Evolutionary conservation across 257 asterid genomes (phyloP).

Genomic region (Solanum virginianum): DNA sequence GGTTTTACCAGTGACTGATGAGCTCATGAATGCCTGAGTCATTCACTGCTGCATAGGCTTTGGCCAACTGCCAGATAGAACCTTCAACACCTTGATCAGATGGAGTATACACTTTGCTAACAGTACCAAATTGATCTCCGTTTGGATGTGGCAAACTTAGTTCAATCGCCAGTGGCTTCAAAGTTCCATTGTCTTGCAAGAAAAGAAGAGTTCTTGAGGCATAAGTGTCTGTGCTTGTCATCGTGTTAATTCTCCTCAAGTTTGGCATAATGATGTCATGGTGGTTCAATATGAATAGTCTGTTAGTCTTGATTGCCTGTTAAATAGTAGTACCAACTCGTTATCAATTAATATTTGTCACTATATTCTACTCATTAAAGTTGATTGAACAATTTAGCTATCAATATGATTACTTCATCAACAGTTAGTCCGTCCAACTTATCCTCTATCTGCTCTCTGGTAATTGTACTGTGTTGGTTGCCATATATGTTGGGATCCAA

Average conservation of each 20-base stretch:
- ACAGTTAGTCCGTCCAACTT: constrained; percentile 41
- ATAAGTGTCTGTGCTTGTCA: constrained; percentile 34
- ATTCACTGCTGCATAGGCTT: constrained; percentile 60
- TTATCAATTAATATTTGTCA: neutral
- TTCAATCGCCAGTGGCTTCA: constrained; percentile 67
- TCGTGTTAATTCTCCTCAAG: constrained; percentile 43
- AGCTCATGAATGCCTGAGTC: constrained; percentile 76
- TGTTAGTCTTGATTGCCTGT: constrained; percentile 39
- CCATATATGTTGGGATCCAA: constrained; percentile 46
- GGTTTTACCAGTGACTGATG: constrained; percentile 61
- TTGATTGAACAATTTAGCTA: neutral
- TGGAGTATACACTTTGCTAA: constrained; percentile 49
- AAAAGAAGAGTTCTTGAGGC: constrained; percentile 67
- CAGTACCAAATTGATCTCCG: constrained; percentile 37
- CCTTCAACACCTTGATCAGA: constrained; percentile 46
- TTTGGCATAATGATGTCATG: constrained; percentile 60
- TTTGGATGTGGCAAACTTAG: constrained; percentile 67
- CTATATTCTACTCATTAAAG: neutral
- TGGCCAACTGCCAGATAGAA: constrained; percentile 66
- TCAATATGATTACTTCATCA: constrained; percentile 23
- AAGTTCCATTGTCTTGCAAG: constrained; percentile 47
- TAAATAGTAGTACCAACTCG: neutral
- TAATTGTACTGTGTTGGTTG: constrained; percentile 40
- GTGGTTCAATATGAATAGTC: constrained; percentile 55
- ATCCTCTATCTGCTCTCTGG: constrained; percentile 31